Evolutionary conservation across 2,329 filamentous ascomycete genomes (phyloP).

Genomic region (Grosmannia clavigera): DNA sequence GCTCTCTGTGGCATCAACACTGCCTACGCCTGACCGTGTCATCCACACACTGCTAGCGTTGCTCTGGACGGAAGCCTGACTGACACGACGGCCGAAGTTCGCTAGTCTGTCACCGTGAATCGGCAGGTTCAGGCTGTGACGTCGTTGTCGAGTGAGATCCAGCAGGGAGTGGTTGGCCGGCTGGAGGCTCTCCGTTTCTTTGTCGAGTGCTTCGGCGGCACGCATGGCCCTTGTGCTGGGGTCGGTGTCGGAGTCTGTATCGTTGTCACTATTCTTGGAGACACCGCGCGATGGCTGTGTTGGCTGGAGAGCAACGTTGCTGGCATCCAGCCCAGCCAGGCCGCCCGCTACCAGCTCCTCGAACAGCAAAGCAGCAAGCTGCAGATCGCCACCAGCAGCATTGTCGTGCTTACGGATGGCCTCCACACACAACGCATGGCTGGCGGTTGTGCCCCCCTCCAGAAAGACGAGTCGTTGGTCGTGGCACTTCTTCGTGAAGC

Average conservation of each 20-base stretch:
- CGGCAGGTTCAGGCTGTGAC: constrained; percentile 38
- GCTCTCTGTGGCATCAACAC: not conserved
- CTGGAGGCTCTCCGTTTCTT: constrained; percentile 42
- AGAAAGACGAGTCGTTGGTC: constrained; percentile 44
- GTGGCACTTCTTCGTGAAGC: constrained; percentile 20
- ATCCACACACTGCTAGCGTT: not conserved
- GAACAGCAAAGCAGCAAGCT: constrained; percentile 39
- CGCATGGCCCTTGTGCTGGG: constrained; percentile 43
- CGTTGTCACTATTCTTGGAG: not conserved
- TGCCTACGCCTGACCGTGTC: not conserved
- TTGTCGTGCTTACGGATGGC: constrained; percentile 37
- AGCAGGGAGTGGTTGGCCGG: constrained; percentile 28
- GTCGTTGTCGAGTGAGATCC: constrained; percentile 29
- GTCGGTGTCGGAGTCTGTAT: constrained; percentile 23
- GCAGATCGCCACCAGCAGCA: constrained; percentile 31
- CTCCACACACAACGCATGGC: constrained; percentile 40
- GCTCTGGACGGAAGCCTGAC: constrained; percentile 11
- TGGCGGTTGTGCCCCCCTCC: constrained; percentile 44
- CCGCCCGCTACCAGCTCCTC: constrained; percentile 38
- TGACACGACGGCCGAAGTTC: not conserved
- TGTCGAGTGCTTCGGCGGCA: constrained; percentile 45
- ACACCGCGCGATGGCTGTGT: not conserved
- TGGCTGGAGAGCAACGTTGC: not conserved
- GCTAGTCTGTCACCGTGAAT: constrained; percentile 21
- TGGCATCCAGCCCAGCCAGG: constrained; percentile 22